These are phyloP conservation scores for sorghum (Sorghum bicolor) DNA, from an alignment of 176 grass and related monocot species.

Conservation along the genomic window Sorghum_bicolor_NCBIv3 NC_012876.2:57256501-57257000, in stretches of 20 bases:
- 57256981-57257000: slow-evolving; percentile 59
- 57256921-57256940: too few relatives aligned
- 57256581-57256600: slow-evolving; percentile 67
- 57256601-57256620: slow-evolving; percentile 65
- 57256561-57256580: slow-evolving; percentile 55
- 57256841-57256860: too few relatives aligned
- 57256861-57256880: too few relatives aligned
- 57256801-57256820: too few relatives aligned
- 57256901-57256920: too few relatives aligned
- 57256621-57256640: slow-evolving; percentile 70
- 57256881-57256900: too few relatives aligned
- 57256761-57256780: too few relatives aligned
- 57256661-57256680: slow-evolving; percentile 38
- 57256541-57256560: slow-evolving; percentile 47
- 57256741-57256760: too few relatives aligned
- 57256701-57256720: background rate
- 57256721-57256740: background rate
- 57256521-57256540: slow-evolving; percentile 33
- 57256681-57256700: too few relatives aligned
- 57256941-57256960: slow-evolving; percentile 47
- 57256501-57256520: too few relatives aligned
- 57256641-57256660: slow-evolving; percentile 77
- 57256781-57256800: too few relatives aligned
- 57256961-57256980: slow-evolving; percentile 64
- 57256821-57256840: too few relatives aligned